A percentile compares a stretch with the other conserved stretches of the same genome.
phyloP scores from a whole-genome alignment of 2,329 filamentous ascomycete species.

The Pseudocercospora crystallina region DNA sequence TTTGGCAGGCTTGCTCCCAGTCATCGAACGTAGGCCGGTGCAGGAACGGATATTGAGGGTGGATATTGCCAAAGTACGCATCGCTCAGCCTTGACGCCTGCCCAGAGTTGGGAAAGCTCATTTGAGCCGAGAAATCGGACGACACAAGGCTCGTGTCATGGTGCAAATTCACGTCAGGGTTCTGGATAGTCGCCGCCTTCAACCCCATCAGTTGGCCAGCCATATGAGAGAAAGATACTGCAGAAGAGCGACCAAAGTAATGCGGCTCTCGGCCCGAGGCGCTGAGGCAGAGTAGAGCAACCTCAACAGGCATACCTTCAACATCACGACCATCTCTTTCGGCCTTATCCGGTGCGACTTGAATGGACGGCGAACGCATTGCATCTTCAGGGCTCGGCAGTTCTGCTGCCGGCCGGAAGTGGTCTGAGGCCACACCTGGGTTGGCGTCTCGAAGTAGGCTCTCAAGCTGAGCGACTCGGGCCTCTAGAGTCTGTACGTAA shows the following conservation, averaged over 20 bases:
- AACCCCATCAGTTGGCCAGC: conserved; percentile 28
- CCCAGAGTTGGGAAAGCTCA: neutral
- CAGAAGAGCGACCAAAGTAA: conserved; percentile 41
- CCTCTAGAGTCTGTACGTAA: conserved; percentile 36
- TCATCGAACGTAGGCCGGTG: conserved; percentile 36
- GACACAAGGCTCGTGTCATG: conserved; percentile 4
- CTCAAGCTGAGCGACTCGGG: conserved; percentile 34
- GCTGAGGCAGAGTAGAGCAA: conserved; percentile 35
- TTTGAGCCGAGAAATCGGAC: neutral
- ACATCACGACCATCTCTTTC: conserved; percentile 2
- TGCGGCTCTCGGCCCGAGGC: conserved; percentile 39
- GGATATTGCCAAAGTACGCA: conserved; percentile 42
- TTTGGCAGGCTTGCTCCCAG: conserved; percentile 34
- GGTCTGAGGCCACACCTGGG: conserved; percentile 31
- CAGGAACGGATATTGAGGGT: conserved; percentile 41
- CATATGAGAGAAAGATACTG: conserved; percentile 36
- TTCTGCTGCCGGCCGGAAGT: neutral
- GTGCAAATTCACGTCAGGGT: no score
- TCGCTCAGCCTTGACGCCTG: conserved; percentile 24
- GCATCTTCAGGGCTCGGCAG: no score
- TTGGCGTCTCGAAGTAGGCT: conserved; percentile 30
- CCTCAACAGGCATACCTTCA: conserved; percentile 31
- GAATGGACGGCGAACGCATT: no score
- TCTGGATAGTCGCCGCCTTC: no score
- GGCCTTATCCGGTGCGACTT: no score